Evolutionary conservation across 495 filamentous ascomycete genomes (phyloP), one percentile per base, ranked within the genome.

Genomic region (Lasiosphaeria miniovina): DNA sequence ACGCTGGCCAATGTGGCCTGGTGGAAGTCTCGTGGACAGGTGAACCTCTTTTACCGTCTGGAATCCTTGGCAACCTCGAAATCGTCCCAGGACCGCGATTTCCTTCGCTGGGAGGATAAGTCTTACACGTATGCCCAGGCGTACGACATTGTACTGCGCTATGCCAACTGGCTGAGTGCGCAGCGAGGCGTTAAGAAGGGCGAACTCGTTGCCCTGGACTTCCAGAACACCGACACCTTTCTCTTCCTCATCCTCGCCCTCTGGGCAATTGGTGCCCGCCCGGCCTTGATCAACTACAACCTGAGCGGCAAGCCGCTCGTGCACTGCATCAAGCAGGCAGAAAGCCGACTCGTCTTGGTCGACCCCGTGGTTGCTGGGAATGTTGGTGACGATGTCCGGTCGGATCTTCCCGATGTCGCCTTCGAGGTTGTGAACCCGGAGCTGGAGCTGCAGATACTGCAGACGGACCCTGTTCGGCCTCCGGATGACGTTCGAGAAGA

Each of bases 251-350:
- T 86, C 77, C 78, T 96, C 31, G 94, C 88, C 0, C 72, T 97
- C 36, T 97, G 93, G 93, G 85, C 87, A 15, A 85, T 98, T 45
- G 94, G 94, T 0, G 93, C 90, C 0, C 83, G 82, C 33, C 92
- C 93, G n/a, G 94, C 93, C 0, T 90, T 95, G 60, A 89, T 98
- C 75, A 98, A 98, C 71, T 96, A 94, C 73, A 98, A 97, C 65
- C 71, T 98, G 49, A 78, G 80, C 2, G 88, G 87, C 11, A 84
- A 90, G 34, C 80, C 93, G 3, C 75, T 98, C 59, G 69, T 86
- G 34, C 93, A 98, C 71, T 93, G 89, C 53, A 78, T 98, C 12
- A 85, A 79, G 55, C 82, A 84, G 8, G 89, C 90, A 0, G 86
- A 83, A 0, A 77, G 91, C 3, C 77, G 83, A 11, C 70, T 98